Base-by-base conservation (phyloP, 805 yeast genomes). In the Wickerhamiella dianesei region DNA sequence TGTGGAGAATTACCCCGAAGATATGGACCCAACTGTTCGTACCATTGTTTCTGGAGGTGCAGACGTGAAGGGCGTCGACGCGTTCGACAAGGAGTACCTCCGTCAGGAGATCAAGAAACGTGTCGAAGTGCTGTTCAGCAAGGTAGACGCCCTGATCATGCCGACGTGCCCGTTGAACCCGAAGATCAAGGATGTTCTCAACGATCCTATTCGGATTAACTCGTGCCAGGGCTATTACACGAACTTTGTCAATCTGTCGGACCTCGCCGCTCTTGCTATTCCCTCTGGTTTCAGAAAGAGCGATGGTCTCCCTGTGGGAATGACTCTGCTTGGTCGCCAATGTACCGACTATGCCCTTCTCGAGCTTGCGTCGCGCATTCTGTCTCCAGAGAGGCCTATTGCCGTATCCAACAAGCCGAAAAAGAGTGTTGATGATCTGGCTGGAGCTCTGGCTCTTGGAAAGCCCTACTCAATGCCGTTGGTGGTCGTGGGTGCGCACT, bases 201-300 rank as follows among this genome's bases (percentile, higher is more conserved):
- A 70, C 5, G 95, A 88, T 61, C 97, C 97, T 3, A 70, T 92
- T 25, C 63, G 70, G 41, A 76, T 87, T 57, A 89, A 89, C 70
- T 84, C 96, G 4, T 72, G 72, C 59, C 98, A 92, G 68, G 98
- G 98, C 29, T 87, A 96, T n/a, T 89, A 95, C 80, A 89, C 97
- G 25, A 89, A 89, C 67, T 92, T 92, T 63, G 96, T 85, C 57
- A 89, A 92, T 63, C 73, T 89, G 61, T 95, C 96, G 2, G 97
- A 89, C 60, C 65, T 88, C 69, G 80, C 94, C 35, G 97, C 95
- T 1, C 70, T 89, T 56, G 86, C 97, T 0, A 72, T 89, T 47
- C 97, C 98, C 21, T 82, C 80, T 20, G 96, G 95, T 2, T 89
- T 86, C 74, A 73, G 88, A 60, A 56, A 73, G 1, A 25, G 32